Evolutionary conservation across 176 grass and related monocot species (phyloP).

Genomic region (Canna indica): DNA sequence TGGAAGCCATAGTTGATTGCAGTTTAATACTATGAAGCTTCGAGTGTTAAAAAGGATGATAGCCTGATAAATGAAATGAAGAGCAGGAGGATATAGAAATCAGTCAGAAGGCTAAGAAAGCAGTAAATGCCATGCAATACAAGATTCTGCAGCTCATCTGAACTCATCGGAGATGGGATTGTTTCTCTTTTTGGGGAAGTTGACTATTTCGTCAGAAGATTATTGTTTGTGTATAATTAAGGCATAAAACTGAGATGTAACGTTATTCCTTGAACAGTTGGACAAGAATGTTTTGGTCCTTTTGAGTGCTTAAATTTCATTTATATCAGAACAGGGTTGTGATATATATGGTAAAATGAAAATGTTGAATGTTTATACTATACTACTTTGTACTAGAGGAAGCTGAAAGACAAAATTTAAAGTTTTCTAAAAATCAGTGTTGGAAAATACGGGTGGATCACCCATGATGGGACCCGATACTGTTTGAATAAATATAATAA

Average conservation of each 20-base stretch:
- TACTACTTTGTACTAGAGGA: neutral
- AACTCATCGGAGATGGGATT: neutral
- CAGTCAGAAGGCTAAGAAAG: neutral
- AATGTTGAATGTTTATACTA: neutral
- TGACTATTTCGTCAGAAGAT: neutral
- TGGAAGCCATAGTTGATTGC: slow-evolving; percentile 1
- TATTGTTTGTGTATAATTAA: slow-evolving; percentile 2
- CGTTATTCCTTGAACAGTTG: neutral
- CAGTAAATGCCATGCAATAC: no score
- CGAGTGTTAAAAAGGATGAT: neutral
- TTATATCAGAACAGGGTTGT: neutral
- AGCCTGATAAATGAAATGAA: neutral
- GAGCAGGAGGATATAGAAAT: neutral
- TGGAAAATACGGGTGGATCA: no score
- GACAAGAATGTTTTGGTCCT: neutral
- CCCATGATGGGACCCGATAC: no score
- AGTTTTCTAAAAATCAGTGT: no score
- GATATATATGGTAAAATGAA: neutral
- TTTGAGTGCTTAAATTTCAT: neutral
- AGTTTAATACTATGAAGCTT: neutral
- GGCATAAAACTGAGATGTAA: neutral
- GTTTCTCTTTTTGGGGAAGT: no score
- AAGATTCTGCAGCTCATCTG: neutral
- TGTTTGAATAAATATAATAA: no score
- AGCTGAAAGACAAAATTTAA: neutral